These are phyloP conservation scores for Thermochaetoides thermophila DNA, from an alignment of 495 filamentous ascomycete genomes.

Conservation along the genomic window DNA sequence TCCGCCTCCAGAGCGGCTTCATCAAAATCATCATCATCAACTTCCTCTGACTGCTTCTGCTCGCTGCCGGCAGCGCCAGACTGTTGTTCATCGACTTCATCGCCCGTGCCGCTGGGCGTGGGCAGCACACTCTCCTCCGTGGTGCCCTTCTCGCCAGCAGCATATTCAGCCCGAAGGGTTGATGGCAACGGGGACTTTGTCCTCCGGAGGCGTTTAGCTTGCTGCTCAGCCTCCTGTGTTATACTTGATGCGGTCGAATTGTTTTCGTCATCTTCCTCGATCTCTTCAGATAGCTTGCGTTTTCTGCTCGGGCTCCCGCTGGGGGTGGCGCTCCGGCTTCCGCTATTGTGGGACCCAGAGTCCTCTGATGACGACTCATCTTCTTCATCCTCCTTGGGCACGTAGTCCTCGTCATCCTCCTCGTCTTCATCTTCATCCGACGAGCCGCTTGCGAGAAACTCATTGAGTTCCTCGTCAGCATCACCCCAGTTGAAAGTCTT, in stretches of 20 bases:
- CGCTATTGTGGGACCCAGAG: no score
- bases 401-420: constrained; percentile 21
- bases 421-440: constrained; percentile 40
- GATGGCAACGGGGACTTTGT: constrained; percentile 8
- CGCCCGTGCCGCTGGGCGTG: constrained; percentile 34
- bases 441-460: constrained; percentile 50
- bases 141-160: constrained; percentile 7
- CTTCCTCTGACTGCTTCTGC: constrained; percentile 6
- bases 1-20: constrained; percentile 54
- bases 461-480: constrained; percentile 59
- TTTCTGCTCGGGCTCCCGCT: not conserved
- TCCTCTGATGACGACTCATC: no score
- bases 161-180: constrained; percentile 15
- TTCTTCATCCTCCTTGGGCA: constrained; percentile 18
- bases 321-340: not conserved
- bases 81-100: constrained; percentile 31
- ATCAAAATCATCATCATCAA: constrained; percentile 31
- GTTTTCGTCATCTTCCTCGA: constrained; percentile 21
- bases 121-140: constrained; percentile 26
- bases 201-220: constrained; percentile 15
- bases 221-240: no score
- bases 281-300: constrained; percentile 14
- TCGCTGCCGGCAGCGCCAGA: not conserved
- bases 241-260: no score
- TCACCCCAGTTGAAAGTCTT: constrained; percentile 44